Evolutionary conservation across 2,329 filamentous ascomycete species (phyloP).

Genomic region (Plectosphaerella cucumerina): DNA sequence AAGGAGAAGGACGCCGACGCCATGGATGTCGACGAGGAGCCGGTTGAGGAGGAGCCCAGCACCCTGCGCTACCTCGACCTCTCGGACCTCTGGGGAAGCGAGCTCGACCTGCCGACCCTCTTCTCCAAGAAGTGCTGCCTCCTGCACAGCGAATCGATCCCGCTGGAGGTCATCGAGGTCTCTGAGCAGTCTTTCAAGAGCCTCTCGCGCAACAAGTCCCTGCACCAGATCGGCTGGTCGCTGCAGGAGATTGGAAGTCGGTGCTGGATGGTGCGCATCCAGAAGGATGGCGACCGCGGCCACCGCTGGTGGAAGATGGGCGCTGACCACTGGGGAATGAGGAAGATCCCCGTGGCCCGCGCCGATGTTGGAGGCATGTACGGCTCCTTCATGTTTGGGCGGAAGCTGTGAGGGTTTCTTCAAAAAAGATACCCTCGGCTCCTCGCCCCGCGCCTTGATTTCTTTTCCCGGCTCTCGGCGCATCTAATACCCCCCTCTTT

Average conservation of each 20-base stretch:
- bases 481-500: background rate
- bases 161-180: constrained; percentile 74
- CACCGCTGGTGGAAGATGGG: constrained; percentile 76
- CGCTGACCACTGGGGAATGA: constrained; percentile 79
- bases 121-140: constrained; percentile 48
- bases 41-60: constrained; percentile 38
- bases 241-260: constrained; percentile 64
- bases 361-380: constrained; percentile 95
- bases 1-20: constrained; percentile 11
- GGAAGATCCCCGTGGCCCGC: constrained; percentile 85
- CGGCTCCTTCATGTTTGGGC: constrained; percentile 65
- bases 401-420: constrained; percentile 41
- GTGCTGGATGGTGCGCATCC: constrained; percentile 62
- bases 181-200: constrained; percentile 63
- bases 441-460: background rate
- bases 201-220: constrained; percentile 58
- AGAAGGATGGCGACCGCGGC: constrained; percentile 51
- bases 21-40: constrained; percentile 27
- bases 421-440: background rate
- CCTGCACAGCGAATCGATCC: constrained; percentile 55
- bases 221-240: constrained; percentile 63
- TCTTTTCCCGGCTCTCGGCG: background rate
- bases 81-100: constrained; percentile 62
- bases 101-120: constrained; percentile 53
- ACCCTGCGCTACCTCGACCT: constrained; percentile 73